Conservation (phyloP, 1,284 basidiomycete genomes). For the Trametes hirsuta region DNA sequence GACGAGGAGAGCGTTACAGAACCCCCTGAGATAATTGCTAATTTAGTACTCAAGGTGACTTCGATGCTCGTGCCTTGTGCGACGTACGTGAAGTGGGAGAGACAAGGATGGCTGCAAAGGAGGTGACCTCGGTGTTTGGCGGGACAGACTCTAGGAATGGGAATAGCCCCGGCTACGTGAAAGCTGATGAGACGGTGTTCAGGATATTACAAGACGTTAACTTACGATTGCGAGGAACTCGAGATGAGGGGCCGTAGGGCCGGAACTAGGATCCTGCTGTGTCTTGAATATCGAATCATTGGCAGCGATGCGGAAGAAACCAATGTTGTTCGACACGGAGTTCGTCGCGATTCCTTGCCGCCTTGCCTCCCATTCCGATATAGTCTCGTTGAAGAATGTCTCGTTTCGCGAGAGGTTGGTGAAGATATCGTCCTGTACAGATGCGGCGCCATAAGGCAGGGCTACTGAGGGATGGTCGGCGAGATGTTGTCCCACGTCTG, state of each 20-base stretch:
- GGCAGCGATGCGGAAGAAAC: conserved; percentile 30
- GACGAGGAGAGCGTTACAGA: conserved; percentile 28
- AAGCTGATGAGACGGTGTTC: conserved; percentile 8
- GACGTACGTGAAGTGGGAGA: too few relatives aligned
- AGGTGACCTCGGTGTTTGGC: too few relatives aligned
- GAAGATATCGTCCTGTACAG: conserved; percentile 6
- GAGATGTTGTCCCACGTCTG: conserved; percentile 39
- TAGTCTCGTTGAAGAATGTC: conserved; percentile 3
- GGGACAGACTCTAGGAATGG: too few relatives aligned
- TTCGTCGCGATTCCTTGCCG: conserved; percentile 28
- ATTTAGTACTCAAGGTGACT: not conserved
- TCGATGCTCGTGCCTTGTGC: too few relatives aligned
- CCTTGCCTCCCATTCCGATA: conserved; percentile 26
- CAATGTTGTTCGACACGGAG: conserved; percentile 25
- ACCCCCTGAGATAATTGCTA: conserved; percentile 22
- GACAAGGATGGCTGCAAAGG: too few relatives aligned
- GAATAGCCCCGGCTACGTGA: too few relatives aligned
- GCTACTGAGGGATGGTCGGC: conserved; percentile 41
- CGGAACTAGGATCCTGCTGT: conserved; percentile 20
- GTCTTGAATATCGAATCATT: conserved; percentile 10
- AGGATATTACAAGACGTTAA: conserved; percentile 5
- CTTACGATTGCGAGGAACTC: conserved; percentile 23
- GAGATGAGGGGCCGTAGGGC: conserved; percentile 21
- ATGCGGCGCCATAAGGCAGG: conserved; percentile 16
- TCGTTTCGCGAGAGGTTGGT: conserved; percentile 20